phyloP scores from a whole-genome alignment of 345 rosid genomes.

The Gossypium ekmanianum region DNA sequence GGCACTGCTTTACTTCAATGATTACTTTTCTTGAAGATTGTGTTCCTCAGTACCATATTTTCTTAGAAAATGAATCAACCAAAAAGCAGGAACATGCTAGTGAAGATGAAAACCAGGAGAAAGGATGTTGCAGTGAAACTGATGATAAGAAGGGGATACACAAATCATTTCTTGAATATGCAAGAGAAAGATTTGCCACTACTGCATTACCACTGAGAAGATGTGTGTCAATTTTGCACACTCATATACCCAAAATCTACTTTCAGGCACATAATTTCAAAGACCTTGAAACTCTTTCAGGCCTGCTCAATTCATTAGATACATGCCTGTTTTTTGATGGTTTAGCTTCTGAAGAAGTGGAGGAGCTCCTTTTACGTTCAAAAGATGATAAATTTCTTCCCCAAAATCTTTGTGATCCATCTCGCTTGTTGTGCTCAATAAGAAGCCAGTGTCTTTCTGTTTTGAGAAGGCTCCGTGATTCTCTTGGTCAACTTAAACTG shows the following conservation, averaged over 20 bases:
- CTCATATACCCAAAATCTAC: slow-evolving; percentile 28
- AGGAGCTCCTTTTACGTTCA: slow-evolving; percentile 22
- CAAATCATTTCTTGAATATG: slow-evolving; percentile 30
- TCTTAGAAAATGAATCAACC: slow-evolving; percentile 23
- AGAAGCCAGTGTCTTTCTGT: slow-evolving; percentile 29
- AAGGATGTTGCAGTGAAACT: background rate
- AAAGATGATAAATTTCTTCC: background rate
- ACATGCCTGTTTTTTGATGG: slow-evolving; percentile 12
- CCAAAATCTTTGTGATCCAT: background rate
- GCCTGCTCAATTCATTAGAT: slow-evolving; percentile 25
- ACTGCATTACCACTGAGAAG: slow-evolving; percentile 12
- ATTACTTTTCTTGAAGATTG: slow-evolving; percentile 28
- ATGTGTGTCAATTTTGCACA: slow-evolving; percentile 25
- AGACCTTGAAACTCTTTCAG: slow-evolving; percentile 13
- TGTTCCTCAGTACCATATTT: slow-evolving; percentile 22
- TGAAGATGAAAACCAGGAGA: slow-evolving; percentile 11
- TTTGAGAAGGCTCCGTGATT: slow-evolving; percentile 15
- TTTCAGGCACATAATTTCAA: slow-evolving; percentile 21
- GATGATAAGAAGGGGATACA: background rate
- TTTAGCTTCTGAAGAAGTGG: slow-evolving; percentile 24
- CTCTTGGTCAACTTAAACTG: slow-evolving; percentile 22
- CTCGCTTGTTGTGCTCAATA: background rate
- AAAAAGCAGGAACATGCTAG: background rate
- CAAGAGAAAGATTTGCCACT: slow-evolving; percentile 17
- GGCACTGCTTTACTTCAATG: slow-evolving; percentile 26